Conservation (phyloP, 495 filamentous ascomycete genomes). For the Hypoxylon subgilvum region DNA sequence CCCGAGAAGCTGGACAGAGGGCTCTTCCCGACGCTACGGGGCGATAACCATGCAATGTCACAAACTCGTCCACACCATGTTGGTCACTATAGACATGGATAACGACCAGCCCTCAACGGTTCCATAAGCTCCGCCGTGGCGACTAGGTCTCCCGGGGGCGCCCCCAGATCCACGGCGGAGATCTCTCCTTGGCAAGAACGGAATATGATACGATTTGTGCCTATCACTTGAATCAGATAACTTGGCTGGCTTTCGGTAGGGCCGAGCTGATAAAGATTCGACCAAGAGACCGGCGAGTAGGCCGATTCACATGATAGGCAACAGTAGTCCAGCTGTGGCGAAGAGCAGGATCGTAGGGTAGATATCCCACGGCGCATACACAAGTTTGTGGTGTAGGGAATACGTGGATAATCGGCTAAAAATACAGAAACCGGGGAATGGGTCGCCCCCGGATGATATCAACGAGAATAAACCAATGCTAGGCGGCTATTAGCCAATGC, state of each 20-base stretch:
- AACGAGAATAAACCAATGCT: slow-evolving; percentile 1
- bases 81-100: slow-evolving; percentile 23
- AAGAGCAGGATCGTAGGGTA: slow-evolving; percentile 1
- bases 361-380: not conserved
- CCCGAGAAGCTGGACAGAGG: slow-evolving; percentile 27
- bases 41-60: slow-evolving; percentile 28
- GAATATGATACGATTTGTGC: slow-evolving; percentile 20
- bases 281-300: not conserved
- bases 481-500: slow-evolving; percentile 15
- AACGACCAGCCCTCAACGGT: slow-evolving; percentile 10
- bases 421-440: slow-evolving; percentile 3
- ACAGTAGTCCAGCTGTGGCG: slow-evolving; percentile 1
- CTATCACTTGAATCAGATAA: not conserved
- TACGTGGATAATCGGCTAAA: slow-evolving; percentile 11
- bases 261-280: slow-evolving; percentile 2
- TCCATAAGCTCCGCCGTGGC: slow-evolving; percentile 19
- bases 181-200: slow-evolving; percentile 34
- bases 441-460: slow-evolving; percentile 1
- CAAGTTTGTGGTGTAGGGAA: slow-evolving; percentile 14
- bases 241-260: not conserved
- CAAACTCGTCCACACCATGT: slow-evolving; percentile 21
- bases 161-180: slow-evolving; percentile 32
- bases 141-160: slow-evolving; percentile 17
- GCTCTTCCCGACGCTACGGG: slow-evolving; percentile 36
- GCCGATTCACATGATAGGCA: not conserved